Conservation (phyloP, 805 yeast species). For the Wickerhamomyces alni region DNA sequence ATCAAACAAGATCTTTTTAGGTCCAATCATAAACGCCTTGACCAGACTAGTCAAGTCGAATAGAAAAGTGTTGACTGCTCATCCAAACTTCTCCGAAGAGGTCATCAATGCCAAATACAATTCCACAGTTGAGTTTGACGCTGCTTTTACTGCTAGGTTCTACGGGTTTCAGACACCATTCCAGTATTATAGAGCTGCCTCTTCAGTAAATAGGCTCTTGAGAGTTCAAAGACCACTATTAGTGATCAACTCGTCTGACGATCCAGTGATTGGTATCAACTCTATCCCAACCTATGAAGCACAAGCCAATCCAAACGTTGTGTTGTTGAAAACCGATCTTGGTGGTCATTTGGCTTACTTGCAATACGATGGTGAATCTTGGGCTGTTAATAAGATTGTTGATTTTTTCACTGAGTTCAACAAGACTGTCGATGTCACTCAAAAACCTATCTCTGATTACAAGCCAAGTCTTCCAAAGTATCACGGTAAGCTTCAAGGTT, state of each 20-base stretch:
- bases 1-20: conserved; percentile 36
- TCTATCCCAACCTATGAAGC: conserved; percentile 46
- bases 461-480: conserved; percentile 12
- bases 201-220: conserved; percentile 51
- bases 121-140: conserved; percentile 53
- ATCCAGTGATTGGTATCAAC: conserved; percentile 54
- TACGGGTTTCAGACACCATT: conserved; percentile 58
- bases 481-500: conserved; percentile 12
- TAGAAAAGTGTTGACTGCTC: conserved; percentile 27
- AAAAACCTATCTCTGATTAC: conserved; percentile 14
- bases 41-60: conserved; percentile 40
- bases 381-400: conserved; percentile 40
- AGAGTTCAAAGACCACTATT: conserved; percentile 57
- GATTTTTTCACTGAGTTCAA: conserved; percentile 35
- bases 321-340: conserved; percentile 49
- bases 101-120: conserved; percentile 31
- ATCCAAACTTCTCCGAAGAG: conserved; percentile 27
- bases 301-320: conserved; percentile 49
- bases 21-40: conserved; percentile 35
- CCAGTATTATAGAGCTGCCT: conserved; percentile 61
- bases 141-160: conserved; percentile 50
- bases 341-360: conserved; percentile 69
- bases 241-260: conserved; percentile 58
- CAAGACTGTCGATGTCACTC: conserved; percentile 22
- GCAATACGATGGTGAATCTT: conserved; percentile 37